A percentile compares a stretch with the other conserved stretches of the same genome.
These are phyloP conservation scores for Podila minutissima DNA, from an alignment of 192 early-diverging fungal genomes.

Conservation along the genomic window DNA sequence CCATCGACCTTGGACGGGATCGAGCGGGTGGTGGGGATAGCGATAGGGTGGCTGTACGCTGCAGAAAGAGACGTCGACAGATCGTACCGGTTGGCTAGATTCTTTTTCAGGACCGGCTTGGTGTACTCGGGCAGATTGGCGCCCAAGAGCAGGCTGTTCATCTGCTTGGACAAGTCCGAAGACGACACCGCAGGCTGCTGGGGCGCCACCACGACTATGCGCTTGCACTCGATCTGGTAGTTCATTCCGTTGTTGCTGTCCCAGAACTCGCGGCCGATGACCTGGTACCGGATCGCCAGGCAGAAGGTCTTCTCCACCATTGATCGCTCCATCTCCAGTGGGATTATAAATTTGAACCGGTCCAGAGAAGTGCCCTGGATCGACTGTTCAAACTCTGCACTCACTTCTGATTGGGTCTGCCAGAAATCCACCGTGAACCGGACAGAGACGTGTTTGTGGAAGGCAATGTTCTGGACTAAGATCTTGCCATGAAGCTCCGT, in stretches of 20 bases:
- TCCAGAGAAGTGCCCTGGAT: constrained; percentile 62
- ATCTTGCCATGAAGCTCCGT: constrained; percentile 70
- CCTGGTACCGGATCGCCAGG: constrained; percentile 76
- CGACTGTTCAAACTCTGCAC: constrained; percentile 70
- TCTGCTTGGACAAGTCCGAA: constrained; percentile 40
- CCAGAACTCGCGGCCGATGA: constrained; percentile 82
- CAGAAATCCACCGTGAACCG: constrained; percentile 88
- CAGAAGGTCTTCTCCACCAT: constrained; percentile 54
- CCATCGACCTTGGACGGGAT: constrained; percentile 2
- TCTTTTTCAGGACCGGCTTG: constrained; percentile 46
- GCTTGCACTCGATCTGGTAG: constrained; percentile 71
- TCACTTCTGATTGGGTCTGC: constrained; percentile 73
- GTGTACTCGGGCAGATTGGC: constrained; percentile 31
- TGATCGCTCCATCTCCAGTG: constrained; percentile 48
- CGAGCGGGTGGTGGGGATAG: constrained; percentile 6
- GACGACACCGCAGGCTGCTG: background rate
- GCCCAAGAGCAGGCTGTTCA: constrained; percentile 30
- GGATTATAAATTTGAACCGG: constrained; percentile 77
- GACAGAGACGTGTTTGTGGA: constrained; percentile 80
- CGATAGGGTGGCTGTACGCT: constrained; percentile 28
- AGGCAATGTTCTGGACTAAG: constrained; percentile 88
- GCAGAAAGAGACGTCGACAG: constrained; percentile 52
- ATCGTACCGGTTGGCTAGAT: constrained; percentile 45
- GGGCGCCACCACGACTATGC: constrained; percentile 22
- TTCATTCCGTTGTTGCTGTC: constrained; percentile 95